Evolutionary conservation across 305 asterid genomes (phyloP).

Genomic region (Caryopteris hybrid): DNA sequence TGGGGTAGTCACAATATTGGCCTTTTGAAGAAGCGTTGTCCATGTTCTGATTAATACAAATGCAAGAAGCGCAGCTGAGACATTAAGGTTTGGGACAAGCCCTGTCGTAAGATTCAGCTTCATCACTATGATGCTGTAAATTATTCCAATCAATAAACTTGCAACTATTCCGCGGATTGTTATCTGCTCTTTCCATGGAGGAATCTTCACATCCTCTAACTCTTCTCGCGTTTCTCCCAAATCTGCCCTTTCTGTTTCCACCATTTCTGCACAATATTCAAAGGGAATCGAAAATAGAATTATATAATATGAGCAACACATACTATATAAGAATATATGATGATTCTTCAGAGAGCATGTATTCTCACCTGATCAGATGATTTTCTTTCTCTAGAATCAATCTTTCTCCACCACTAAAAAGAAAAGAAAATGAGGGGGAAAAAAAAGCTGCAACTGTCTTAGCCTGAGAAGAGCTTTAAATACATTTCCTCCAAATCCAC

Average conservation of each 20-base stretch:
- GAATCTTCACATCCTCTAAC: conserved; percentile 28
- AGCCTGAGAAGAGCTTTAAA: background rate
- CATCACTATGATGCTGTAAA: conserved; percentile 59
- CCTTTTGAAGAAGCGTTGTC: conserved; percentile 45
- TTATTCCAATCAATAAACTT: conserved; percentile 45
- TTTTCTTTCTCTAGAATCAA: background rate
- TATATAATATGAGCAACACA: no score
- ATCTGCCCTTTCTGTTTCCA: conserved; percentile 7
- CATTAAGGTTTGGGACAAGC: conserved; percentile 66
- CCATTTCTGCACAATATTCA: conserved; percentile 1
- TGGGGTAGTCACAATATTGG: conserved; percentile 35
- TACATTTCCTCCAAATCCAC: background rate
- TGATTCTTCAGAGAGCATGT: background rate
- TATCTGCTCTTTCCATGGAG: conserved; percentile 64
- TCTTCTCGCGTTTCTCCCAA: conserved; percentile 2
- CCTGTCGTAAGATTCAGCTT: conserved; percentile 72
- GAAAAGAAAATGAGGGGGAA: background rate
- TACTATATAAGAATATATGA: no score
- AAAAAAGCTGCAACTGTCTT: background rate
- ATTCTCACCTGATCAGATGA: conserved; percentile 1
- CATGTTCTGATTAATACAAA: conserved; percentile 49
- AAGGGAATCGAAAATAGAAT: no score
- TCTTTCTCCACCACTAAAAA: no score
- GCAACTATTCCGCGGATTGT: conserved; percentile 55
- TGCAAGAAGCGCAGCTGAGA: conserved; percentile 72